Percentiles rank a stretch among this genome's conserved stretches.
phyloP scores from a whole-genome alignment of 1,284 basidiomycete genomes.

The Ceratobasidium sp. region DNA sequence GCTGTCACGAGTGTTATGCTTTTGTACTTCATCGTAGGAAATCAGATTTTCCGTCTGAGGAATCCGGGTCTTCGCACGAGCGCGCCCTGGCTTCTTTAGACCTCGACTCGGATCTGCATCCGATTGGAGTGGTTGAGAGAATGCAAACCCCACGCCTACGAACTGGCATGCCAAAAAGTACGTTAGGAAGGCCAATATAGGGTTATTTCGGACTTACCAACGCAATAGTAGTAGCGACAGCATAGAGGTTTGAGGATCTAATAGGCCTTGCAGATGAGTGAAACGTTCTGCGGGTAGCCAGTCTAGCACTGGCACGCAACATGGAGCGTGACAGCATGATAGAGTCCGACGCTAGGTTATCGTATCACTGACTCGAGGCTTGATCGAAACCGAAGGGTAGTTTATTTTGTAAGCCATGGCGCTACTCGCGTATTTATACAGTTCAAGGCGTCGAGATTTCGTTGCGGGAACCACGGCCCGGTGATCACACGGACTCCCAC shows the following conservation, averaged over 20 bases:
- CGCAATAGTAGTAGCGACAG: constrained; percentile 16
- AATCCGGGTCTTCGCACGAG: constrained; percentile 20
- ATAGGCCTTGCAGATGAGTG: not conserved
- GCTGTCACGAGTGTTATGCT: constrained; percentile 43
- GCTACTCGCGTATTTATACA: constrained; percentile 29
- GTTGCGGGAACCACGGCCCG: constrained; percentile 4
- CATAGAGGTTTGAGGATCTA: constrained; percentile 15
- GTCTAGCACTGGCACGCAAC: constrained; percentile 4
- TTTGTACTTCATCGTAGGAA: constrained; percentile 42
- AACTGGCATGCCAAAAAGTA: not conserved
- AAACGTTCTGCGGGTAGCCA: constrained; percentile 5
- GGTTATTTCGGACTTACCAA: constrained; percentile 4
- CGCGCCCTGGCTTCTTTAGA: constrained; percentile 10
- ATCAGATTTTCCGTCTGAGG: constrained; percentile 36
- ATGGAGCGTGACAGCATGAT: constrained; percentile 30
- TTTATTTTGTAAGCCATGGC: too few relatives aligned
- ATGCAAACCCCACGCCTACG: constrained; percentile 8
- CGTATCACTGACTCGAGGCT: too few relatives aligned
- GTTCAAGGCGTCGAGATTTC: not conserved
- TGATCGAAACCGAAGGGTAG: too few relatives aligned
- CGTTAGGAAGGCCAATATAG: not conserved
- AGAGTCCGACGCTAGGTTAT: too few relatives aligned
- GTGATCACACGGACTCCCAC: not conserved
- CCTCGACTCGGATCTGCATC: constrained; percentile 1
- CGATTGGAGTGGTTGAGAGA: constrained; percentile 24